Base-by-base conservation (phyloP, 176 grass and related monocot species). In the Poa annua region DNA sequence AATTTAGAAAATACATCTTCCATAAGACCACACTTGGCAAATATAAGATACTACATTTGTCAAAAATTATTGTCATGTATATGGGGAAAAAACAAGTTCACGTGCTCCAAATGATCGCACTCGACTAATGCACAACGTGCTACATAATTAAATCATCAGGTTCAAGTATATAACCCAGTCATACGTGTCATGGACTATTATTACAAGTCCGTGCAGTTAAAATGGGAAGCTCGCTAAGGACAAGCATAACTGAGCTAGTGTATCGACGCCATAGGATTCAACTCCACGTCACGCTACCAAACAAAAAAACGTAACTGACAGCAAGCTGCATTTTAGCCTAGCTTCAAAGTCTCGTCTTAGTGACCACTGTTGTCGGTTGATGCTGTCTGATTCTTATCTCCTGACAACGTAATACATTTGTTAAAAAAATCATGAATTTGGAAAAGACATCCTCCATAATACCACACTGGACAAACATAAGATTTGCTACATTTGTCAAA, bases 91-190 rank as follows among this genome's bases (percentile, higher is more conserved):
- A 62, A 29, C 29, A 7, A 49, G 4, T 3, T 48, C 56, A 74
- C 16, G 13, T 34, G 4, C n/a, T 84, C 24, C 56, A 79, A 36
- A 55, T 9, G 39, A 61, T 79, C 22, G 8, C 29, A 62, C 9
- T 69, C 4, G 1, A 80, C 42, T 80, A 66, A 38, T 10, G 7
- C 72, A 38, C 52, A 20, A 35, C 20, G 6, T 11, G 63, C 13
- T n/a, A 72, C 61, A 77, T 57, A 75, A 66, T 51, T 66, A 78
- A 77, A 83, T 72, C 45, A 86, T 38, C 71, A 62, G 12, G 45
- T 61, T 17, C 67, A 81, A 59, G 16, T 21, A 79, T 54, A 13
- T 62, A 39, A 3, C 75, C 53, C 56, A 32, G 48, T 68, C 1
- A 25, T 60, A 48, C 3, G 4, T 83, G 74, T 59, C 39, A 6